phyloP scores from a whole-genome alignment of 305 asterid genomes.

The Fraxinus dipetala region DNA sequence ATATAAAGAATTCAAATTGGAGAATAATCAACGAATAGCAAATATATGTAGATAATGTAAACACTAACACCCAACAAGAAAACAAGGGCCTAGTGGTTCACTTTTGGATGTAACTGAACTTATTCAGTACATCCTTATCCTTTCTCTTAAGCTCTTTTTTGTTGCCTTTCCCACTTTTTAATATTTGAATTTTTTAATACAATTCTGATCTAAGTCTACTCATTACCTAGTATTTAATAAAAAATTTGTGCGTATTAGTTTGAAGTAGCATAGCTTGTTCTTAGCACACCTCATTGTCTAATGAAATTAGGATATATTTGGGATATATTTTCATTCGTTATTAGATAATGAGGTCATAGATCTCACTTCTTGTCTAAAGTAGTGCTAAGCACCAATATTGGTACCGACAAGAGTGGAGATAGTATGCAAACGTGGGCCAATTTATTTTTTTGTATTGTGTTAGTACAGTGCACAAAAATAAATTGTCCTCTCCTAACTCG shows the following conservation, averaged over 20 bases:
- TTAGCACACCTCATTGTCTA: not conserved
- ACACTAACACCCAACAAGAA: constrained; percentile 47
- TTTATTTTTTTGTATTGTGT: no score
- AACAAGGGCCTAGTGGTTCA: constrained; percentile 47
- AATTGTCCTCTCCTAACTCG: no score
- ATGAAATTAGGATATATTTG: no score
- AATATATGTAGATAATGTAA: constrained; percentile 7
- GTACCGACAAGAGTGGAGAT: not conserved
- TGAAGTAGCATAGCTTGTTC: no score
- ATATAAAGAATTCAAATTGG: constrained; percentile 14
- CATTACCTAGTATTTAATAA: not conserved
- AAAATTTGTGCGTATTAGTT: no score
- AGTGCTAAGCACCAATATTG: not conserved
- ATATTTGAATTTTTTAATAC: not conserved
- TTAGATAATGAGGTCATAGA: not conserved
- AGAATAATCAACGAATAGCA: not conserved
- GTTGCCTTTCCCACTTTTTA: not conserved
- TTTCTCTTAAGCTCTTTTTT: not conserved
- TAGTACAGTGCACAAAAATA: no score
- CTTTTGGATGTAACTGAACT: constrained; percentile 23
- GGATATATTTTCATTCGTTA: no score
- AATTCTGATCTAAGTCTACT: no score
- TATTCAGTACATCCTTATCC: constrained; percentile 21
- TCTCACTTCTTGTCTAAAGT: not conserved
- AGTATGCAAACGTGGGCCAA: not conserved